phyloP scores from a whole-genome alignment of 1,284 basidiomycete genomes.

The Uromyces viciae-fabae region DNA sequence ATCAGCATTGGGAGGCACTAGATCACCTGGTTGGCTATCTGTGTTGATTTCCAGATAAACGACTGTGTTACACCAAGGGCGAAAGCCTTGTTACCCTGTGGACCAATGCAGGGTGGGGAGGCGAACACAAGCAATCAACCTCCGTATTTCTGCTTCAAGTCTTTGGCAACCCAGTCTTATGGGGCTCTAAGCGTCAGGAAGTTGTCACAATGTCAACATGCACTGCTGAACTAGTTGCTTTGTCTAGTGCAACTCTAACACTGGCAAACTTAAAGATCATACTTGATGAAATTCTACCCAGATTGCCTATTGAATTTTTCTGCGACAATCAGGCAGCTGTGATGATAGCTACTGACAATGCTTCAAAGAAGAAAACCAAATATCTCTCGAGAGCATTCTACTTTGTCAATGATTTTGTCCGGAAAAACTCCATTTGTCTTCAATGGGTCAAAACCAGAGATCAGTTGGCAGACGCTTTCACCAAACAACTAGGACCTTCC shows the following conservation, averaged over 20 bases:
- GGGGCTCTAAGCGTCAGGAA: conserved; percentile 4
- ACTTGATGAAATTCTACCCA: neutral
- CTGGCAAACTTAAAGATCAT: neutral
- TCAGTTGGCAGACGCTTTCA: neutral
- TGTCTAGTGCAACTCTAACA: neutral
- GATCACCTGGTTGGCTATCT: neutral
- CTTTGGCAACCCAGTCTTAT: neutral
- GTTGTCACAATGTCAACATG: neutral
- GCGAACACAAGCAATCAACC: neutral
- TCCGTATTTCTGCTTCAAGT: neutral
- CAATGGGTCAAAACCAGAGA: neutral
- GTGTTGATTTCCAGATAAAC: neutral
- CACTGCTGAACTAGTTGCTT: neutral
- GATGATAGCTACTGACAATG: neutral
- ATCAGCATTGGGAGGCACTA: neutral
- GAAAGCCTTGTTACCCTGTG: neutral
- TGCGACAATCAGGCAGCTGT: neutral
- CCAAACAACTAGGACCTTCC: neutral
- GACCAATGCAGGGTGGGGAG: conserved; percentile 1
- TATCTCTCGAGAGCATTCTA: neutral
- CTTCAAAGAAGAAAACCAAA: neutral
- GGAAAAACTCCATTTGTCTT: neutral
- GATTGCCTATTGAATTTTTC: neutral
- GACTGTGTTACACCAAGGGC: neutral
- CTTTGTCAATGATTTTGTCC: neutral